Conservation (phyloP, 2,329 filamentous ascomycete species). For the Botrytis fabae region DNA sequence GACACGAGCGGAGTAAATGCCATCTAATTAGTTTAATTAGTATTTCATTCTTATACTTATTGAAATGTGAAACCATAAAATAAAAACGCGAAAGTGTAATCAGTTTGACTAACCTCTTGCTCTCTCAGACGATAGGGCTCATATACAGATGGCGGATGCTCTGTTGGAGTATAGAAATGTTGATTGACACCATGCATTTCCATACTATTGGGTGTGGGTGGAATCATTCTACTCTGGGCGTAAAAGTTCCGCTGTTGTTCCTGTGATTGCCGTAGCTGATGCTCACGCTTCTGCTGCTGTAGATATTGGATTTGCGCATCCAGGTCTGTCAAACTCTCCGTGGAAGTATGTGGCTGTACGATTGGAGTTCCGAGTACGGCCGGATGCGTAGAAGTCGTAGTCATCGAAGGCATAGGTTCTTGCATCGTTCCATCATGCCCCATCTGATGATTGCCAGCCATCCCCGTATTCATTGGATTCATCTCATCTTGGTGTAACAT, state of each 20-base stretch:
- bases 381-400: conserved; percentile 46
- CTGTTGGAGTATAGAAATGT: conserved; percentile 60
- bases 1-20: conserved; percentile 79
- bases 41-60: background rate
- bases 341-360: conserved; percentile 49
- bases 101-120: conserved; percentile 57
- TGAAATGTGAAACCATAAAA: background rate
- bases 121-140: conserved; percentile 65
- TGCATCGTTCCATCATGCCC: conserved; percentile 45
- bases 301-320: conserved; percentile 67
- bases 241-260: conserved; percentile 58
- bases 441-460: conserved; percentile 38
- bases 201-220: conserved; percentile 78
- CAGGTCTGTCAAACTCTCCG: conserved; percentile 57
- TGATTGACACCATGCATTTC: conserved; percentile 64
- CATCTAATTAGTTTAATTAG: conserved; percentile 51
- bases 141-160: conserved; percentile 58
- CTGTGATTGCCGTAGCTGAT: conserved; percentile 47
- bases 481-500: conserved; percentile 37
- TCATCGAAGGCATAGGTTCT: conserved; percentile 51
- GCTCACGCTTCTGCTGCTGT: conserved; percentile 62
- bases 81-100: background rate
- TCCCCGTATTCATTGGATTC: conserved; percentile 51
- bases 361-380: conserved; percentile 44
- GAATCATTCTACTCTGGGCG: conserved; percentile 61